Base-by-base conservation (phyloP, 257 asterid species). In the Solanum neorickii region DNA sequence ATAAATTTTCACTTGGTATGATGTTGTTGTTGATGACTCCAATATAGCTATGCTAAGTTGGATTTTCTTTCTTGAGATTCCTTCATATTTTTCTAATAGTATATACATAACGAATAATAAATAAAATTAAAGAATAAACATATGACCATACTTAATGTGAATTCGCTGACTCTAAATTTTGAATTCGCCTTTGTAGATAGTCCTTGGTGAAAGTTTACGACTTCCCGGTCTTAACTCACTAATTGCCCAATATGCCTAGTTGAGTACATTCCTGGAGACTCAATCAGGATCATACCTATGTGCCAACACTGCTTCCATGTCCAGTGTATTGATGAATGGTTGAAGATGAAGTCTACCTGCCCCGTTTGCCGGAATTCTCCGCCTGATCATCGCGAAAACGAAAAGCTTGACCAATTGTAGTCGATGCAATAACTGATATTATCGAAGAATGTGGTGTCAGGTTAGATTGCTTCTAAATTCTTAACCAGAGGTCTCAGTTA, bases 221-320 rank as follows among this genome's bases (percentile, higher is more conserved):
- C 7, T 88, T 37, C 89, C 82, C 11, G 87, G 88, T 60, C 88
- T 88, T 3, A 83, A 84, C 66, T 89, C 82, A 46, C 56, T 3
- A 4, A 84, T 25, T 92, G 93, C 88, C 66, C 92, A 7, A 90
- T 92, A 82, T 91, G 94, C 76, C 87, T 90, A 9, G 87, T 68
- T 73, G 92, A 92, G n/a, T 92, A 90, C 86, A 86, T 35, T n/a
- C 74, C 89, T 21, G 80, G 86, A 65, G 93, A 92, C 33, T 89
- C 87, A 42, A 25, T 93, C 23, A 89, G 90, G 49, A 27, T 87
- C 73, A 87, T 91, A 86, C 92, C 91, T 15, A 76, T 76, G 47
- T 93, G 95, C 41, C 87, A 83, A 41, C 94, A 90, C 62, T 88
- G 88, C 62, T 93, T 88, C 89, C 95, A 91, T 76, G 88, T 59